phyloP scores from a whole-genome alignment of 345 rosid species.

The Hypericum perforatum region DNA sequence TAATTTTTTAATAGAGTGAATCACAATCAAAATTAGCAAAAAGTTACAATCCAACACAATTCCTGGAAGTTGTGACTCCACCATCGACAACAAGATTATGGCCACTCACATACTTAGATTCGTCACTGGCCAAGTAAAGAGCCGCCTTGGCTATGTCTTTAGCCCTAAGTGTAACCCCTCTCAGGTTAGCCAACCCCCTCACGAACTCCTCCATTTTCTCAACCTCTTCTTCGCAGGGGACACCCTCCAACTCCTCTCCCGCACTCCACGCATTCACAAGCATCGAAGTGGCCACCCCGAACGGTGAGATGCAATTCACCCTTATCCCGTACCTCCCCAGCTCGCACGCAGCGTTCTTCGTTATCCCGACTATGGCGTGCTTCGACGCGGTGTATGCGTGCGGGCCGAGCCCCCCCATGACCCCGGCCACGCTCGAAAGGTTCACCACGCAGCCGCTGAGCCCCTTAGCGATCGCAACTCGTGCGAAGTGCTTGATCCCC shows the following conservation, averaged over 20 bases:
- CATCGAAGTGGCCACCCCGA: constrained; percentile 80
- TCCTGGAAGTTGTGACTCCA: constrained; percentile 61
- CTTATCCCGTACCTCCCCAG: constrained; percentile 63
- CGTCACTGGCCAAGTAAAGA: constrained; percentile 69
- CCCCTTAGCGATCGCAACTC: constrained; percentile 48
- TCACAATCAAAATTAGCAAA: no score
- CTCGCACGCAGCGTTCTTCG: constrained; percentile 75
- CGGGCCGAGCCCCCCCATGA: constrained; percentile 78
- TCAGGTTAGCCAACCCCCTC: constrained; percentile 47
- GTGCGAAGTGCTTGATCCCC: constrained; percentile 82
- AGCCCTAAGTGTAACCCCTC: constrained; percentile 46
- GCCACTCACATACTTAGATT: constrained; percentile 76
- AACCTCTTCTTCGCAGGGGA: constrained; percentile 32
- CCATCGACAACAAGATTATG: constrained; percentile 88
- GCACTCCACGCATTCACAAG: constrained; percentile 56
- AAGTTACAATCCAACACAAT: constrained; percentile 64
- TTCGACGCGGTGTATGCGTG: constrained; percentile 84
- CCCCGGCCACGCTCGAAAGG: constrained; percentile 74
- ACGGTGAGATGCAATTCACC: constrained; percentile 78
- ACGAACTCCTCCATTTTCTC: constrained; percentile 64
- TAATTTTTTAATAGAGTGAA: no score
- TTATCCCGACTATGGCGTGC: constrained; percentile 75
- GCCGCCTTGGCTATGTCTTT: constrained; percentile 81
- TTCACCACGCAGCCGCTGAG: constrained; percentile 52
- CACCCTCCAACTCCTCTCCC: constrained; percentile 20